Percentiles rank a stretch among this genome's conserved stretches.
Conservation (phyloP, 2,329 filamentous ascomycete genomes). For the Diplodia corticola region DNA sequence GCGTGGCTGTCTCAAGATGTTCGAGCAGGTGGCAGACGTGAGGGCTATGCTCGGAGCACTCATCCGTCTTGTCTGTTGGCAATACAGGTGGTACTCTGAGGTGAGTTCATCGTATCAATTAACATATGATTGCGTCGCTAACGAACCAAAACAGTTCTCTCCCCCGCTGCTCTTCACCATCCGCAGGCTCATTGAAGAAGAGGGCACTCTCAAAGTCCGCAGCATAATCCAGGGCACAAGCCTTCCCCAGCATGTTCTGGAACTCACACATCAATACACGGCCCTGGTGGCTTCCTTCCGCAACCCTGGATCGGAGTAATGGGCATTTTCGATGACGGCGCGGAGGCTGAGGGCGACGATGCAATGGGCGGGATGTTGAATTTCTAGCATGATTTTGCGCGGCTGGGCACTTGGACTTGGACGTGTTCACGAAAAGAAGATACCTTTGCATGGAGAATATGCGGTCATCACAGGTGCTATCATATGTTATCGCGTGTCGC, state of each 20-base stretch:
- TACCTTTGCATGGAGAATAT: conserved; percentile 17
- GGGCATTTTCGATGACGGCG: background rate
- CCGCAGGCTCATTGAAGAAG: conserved; percentile 91
- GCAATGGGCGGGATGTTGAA: background rate
- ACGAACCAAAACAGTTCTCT: conserved; percentile 65
- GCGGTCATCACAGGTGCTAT: background rate
- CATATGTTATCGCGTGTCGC: background rate
- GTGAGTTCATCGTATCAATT: conserved; percentile 44
- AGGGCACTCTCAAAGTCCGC: conserved; percentile 94
- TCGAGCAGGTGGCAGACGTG: conserved; percentile 76
- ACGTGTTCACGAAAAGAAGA: conserved; percentile 16
- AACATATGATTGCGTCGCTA: conserved; percentile 23
- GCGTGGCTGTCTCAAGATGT: conserved; percentile 76
- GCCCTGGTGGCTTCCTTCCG: conserved; percentile 92
- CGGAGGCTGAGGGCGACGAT: background rate
- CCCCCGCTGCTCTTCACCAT: conserved; percentile 85
- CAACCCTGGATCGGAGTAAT: conserved; percentile 79
- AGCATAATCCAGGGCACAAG: conserved; percentile 97
- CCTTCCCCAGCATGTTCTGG: conserved; percentile 86
- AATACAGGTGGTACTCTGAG: conserved; percentile 99
- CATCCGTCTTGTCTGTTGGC: conserved; percentile 92
- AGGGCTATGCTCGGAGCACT: conserved; percentile 80
- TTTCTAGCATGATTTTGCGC: conserved; percentile 12
- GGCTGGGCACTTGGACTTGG: conserved; percentile 10
- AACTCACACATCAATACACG: conserved; percentile 94